These are phyloP conservation scores for Hygrophorus pudorinus DNA, from an alignment of 768 basidiomycete species.

Conservation along the genomic window DNA sequence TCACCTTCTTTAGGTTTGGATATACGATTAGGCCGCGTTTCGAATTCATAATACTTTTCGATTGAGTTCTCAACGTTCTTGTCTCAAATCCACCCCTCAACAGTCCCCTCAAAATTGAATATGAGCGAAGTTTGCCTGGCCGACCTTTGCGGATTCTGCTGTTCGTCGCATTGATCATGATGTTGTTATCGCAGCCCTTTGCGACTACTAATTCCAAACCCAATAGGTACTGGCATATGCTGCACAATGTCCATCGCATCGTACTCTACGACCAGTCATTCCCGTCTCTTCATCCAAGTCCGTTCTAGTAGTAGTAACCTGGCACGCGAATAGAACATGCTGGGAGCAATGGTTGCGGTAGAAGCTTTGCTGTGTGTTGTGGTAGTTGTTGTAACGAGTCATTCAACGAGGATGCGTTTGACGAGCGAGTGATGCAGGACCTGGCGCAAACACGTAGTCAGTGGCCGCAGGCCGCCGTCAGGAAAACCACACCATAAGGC, in stretches of 20 bases:
- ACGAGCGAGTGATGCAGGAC: constrained; percentile 23
- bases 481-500: too few relatives aligned
- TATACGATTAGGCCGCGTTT: too few relatives aligned
- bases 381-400: constrained; percentile 31
- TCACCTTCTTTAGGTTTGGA: too few relatives aligned
- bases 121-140: background rate
- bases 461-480: too few relatives aligned
- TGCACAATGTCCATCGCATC: constrained; percentile 1
- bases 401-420: constrained; percentile 37
- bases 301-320: constrained; percentile 2
- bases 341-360: constrained; percentile 25
- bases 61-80: too few relatives aligned
- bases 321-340: constrained; percentile 16
- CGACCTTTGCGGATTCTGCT: background rate
- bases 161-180: background rate
- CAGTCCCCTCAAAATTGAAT: too few relatives aligned
- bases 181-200: constrained; percentile 2
- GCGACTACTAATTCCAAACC: background rate
- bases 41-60: too few relatives aligned
- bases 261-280: background rate
- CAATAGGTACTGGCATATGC: constrained; percentile 1
- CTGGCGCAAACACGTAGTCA: constrained; percentile 17
- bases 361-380: constrained; percentile 31
- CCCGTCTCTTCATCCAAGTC: background rate
- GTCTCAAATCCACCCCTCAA: too few relatives aligned